Percentiles rank a stretch among this genome's conserved stretches.
Conservation (phyloP, 2,329 filamentous ascomycete genomes). For the Cryphonectria japonica region DNA sequence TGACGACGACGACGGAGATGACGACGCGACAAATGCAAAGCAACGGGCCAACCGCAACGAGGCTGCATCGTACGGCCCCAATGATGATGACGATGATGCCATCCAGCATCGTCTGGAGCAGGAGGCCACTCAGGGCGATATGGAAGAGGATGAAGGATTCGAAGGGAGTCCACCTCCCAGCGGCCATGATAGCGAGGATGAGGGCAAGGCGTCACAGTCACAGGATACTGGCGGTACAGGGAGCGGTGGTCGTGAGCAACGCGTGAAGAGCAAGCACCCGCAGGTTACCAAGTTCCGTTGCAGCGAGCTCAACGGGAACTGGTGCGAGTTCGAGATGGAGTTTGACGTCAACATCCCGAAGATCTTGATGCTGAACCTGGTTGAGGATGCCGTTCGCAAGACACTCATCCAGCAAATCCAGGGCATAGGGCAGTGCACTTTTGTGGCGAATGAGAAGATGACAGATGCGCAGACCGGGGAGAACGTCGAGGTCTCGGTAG, state of each 20-base stretch:
- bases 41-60: constrained; percentile 76
- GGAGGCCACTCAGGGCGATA: constrained; percentile 48
- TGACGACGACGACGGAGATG: constrained; percentile 76
- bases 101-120: constrained; percentile 67
- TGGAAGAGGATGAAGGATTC: constrained; percentile 59
- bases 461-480: constrained; percentile 52
- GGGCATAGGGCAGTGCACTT: constrained; percentile 73
- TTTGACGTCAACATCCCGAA: constrained; percentile 83
- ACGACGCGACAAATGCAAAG: constrained; percentile 76
- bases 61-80: constrained; percentile 86
- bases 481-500: constrained; percentile 55
- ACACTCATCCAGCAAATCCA: constrained; percentile 87
- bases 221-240: constrained; percentile 38
- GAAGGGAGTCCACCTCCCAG: constrained; percentile 51
- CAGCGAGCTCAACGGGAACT: constrained; percentile 72
- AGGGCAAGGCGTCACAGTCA: constrained; percentile 47
- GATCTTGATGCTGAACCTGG: constrained; percentile 87
- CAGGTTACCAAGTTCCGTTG: constrained; percentile 80
- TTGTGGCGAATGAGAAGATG: constrained; percentile 63
- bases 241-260: constrained; percentile 59
- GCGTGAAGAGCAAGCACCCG: constrained; percentile 64
- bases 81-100: constrained; percentile 87
- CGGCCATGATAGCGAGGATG: constrained; percentile 43
- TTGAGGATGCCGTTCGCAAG: constrained; percentile 77
- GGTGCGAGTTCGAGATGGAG: constrained; percentile 81